Conservation (phyloP, 2,329 filamentous ascomycete genomes). For the Fusarium irregulare region DNA sequence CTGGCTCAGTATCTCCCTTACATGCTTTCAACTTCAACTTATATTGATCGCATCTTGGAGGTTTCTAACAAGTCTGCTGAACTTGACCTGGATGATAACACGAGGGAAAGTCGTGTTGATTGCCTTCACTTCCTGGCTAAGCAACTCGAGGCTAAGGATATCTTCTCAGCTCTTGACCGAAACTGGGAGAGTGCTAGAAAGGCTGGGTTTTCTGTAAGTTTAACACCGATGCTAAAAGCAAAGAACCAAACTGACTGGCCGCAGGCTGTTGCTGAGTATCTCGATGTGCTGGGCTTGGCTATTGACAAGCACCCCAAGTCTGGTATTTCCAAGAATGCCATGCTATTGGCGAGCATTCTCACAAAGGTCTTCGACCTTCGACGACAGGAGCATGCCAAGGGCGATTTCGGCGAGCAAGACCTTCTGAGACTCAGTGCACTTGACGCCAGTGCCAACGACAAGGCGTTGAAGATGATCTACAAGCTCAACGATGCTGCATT, state of each 20-base stretch:
- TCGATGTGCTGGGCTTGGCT: slow-evolving; percentile 75
- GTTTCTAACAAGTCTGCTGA: slow-evolving; percentile 79
- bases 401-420: slow-evolving; percentile 57
- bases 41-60: slow-evolving; percentile 77
- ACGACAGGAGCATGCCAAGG: slow-evolving; percentile 62
- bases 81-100: slow-evolving; percentile 68
- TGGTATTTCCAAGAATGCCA: slow-evolving; percentile 79
- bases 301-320: slow-evolving; percentile 84
- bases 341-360: slow-evolving; percentile 74
- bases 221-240: slow-evolving; percentile 8
- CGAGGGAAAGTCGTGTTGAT: slow-evolving; percentile 72
- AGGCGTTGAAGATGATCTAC: slow-evolving; percentile 89
- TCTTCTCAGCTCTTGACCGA: slow-evolving; percentile 77
- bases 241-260: slow-evolving; percentile 47
- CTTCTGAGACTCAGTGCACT: slow-evolving; percentile 66
- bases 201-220: slow-evolving; percentile 70
- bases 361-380: slow-evolving; percentile 73
- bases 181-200: slow-evolving; percentile 76
- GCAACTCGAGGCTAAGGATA: slow-evolving; percentile 79
- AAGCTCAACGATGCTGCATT: slow-evolving; percentile 96
- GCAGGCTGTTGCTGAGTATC: slow-evolving; percentile 74
- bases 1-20: slow-evolving; percentile 87
- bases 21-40: slow-evolving; percentile 83
- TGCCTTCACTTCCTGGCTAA: slow-evolving; percentile 81
- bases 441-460: slow-evolving; percentile 74